Evolutionary conservation across 129 eudicot genomes (phyloP), one percentile per base, ranked within the genome.

Genomic region (Escallonia rubra): DNA sequence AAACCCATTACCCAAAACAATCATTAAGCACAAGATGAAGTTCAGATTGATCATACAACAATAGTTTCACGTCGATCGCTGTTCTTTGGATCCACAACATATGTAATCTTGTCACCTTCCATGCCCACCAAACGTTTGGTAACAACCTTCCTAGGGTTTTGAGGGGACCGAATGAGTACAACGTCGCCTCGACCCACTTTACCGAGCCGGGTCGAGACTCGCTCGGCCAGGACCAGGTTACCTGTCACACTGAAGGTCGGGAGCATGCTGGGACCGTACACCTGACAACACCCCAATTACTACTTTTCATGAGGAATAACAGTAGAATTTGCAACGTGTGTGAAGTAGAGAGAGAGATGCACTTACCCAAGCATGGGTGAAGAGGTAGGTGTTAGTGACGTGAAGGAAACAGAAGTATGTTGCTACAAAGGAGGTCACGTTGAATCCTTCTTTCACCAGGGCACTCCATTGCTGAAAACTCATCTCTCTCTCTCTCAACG

Each of bases 211-310:
- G 70, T 51, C 3, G 95, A 81, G 54, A 92, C 57, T 47, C 74
- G 83, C 43, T 93, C 96, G 7, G 66, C 72, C 67, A 93, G 66
- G 6, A 84, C 81, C 14, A 82, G 5, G 57, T 84, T 78, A 4
- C 93, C 88, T 6, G 72, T 39, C 5, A 82, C 53, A 54, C 63
- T 68, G 56, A 92, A 63, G 43, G 98, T 86, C n/a, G 96, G 96
- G 8, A 89, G 92, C 98, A 93, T 93, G 64, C 98, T 93, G 49
- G 98, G 90, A 68, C 96, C 98, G 0, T 63, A 51, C 15, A 73
- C 76, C 95, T 90, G 82, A 23, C 82, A 75, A 59, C 39, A 44
- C 40, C 15, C 57, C 13, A 65, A 59, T 60, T 61, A 59, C 44
- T 9, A 8, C 7, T 57, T 57, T 57, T 73, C 38, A 67, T 34